phyloP scores from a whole-genome alignment of 495 filamentous ascomycete species.

The Hyaloscypha finlandica region DNA sequence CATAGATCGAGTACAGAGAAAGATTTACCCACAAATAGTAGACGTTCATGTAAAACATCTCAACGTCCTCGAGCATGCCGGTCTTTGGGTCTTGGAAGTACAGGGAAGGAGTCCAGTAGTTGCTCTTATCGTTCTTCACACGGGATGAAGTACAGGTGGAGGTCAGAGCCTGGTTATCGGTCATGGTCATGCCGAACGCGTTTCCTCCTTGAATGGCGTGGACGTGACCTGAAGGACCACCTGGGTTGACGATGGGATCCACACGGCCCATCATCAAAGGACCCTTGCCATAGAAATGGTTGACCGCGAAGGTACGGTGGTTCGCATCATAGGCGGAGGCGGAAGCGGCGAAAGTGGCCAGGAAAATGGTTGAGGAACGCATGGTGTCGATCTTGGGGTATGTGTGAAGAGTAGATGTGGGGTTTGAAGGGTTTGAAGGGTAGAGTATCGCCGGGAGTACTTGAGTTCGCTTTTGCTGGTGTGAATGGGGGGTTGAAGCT shows the following conservation, averaged over 20 bases:
- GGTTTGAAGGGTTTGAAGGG: neutral
- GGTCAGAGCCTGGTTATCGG: slow-evolving; percentile 49
- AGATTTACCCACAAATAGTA: slow-evolving; percentile 60
- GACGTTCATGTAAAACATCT: slow-evolving; percentile 59
- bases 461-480: neutral
- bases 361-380: slow-evolving; percentile 26
- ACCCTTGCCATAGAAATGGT: slow-evolving; percentile 35
- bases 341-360: slow-evolving; percentile 24
- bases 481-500: slow-evolving; percentile 15
- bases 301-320: slow-evolving; percentile 32
- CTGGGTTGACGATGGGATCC: slow-evolving; percentile 68
- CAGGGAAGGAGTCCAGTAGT: slow-evolving; percentile 72
- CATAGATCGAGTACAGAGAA: slow-evolving; percentile 11
- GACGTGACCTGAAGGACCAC: slow-evolving; percentile 56
- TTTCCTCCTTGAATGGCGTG: slow-evolving; percentile 72
- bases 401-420: neutral
- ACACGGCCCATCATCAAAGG: slow-evolving; percentile 51
- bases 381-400: slow-evolving; percentile 24
- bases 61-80: slow-evolving; percentile 66
- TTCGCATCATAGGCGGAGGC: slow-evolving; percentile 22
- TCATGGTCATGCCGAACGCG: slow-evolving; percentile 62
- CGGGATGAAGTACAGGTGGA: slow-evolving; percentile 66
- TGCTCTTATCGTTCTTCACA: slow-evolving; percentile 64
- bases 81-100: slow-evolving; percentile 64
- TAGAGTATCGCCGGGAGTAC: slow-evolving; percentile 28